Conservation (phyloP, 2,329 filamentous ascomycete species). For the Didymella segeticola region DNA sequence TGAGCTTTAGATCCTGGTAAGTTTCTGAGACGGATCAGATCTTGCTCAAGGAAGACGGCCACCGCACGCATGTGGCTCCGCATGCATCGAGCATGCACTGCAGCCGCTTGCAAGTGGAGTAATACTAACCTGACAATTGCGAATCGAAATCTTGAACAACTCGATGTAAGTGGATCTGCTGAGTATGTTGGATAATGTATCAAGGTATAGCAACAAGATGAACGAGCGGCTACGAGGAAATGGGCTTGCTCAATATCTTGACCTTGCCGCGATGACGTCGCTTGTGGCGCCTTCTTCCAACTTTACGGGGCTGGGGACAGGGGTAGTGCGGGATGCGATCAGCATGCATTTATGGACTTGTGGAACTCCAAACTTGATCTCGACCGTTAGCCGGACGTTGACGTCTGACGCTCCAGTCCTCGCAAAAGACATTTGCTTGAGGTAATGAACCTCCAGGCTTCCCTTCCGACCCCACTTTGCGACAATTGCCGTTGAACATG, state of each 20-base stretch:
- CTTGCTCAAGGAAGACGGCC: neutral
- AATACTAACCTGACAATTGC: slow-evolving; percentile 23
- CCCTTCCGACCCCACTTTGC: neutral
- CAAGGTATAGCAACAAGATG: slow-evolving; percentile 10
- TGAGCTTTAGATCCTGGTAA: neutral
- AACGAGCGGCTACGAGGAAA: slow-evolving; percentile 21
- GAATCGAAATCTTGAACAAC: neutral
- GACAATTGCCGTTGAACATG: slow-evolving; percentile 15
- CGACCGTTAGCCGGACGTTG: slow-evolving; percentile 19
- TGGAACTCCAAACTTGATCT: slow-evolving; percentile 35
- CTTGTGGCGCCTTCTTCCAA: neutral
- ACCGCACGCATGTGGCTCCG: slow-evolving; percentile 29
- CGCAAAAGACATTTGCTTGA: slow-evolving; percentile 14
- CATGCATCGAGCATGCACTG: slow-evolving; percentile 15
- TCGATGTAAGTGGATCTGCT: slow-evolving; percentile 1
- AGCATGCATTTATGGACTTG: slow-evolving; percentile 16
- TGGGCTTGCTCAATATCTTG: slow-evolving; percentile 31
- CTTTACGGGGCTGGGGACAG: slow-evolving; percentile 17
- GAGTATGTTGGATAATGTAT: neutral
- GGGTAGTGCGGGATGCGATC: slow-evolving; percentile 27
- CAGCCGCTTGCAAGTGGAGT: slow-evolving; percentile 9
- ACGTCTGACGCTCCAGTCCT: slow-evolving; percentile 20
- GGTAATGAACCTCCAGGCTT: slow-evolving; percentile 20
- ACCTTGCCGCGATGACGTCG: slow-evolving; percentile 17
- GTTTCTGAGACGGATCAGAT: neutral